These are phyloP conservation scores for Coemansia sp. DNA, from an alignment of 192 early-diverging fungal species.

Conservation along the genomic window DNA sequence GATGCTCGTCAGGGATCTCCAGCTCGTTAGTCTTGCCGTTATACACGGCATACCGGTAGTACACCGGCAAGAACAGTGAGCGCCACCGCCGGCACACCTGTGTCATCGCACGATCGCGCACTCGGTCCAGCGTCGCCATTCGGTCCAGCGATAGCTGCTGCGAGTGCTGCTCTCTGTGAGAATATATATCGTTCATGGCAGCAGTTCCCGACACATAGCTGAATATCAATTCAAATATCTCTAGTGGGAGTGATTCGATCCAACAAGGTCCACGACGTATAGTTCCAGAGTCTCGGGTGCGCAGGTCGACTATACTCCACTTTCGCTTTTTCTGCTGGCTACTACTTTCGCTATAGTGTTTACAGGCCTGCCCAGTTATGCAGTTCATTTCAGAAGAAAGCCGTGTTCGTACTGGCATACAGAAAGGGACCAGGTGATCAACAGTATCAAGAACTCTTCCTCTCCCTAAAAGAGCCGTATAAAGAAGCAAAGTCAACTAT, in stretches of 20 bases:
- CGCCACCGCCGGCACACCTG: conserved; percentile 22
- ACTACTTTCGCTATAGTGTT: neutral
- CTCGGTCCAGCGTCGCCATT: neutral
- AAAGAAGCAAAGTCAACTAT: neutral
- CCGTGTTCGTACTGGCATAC: neutral
- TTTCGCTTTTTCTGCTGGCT: neutral
- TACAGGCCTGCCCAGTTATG: neutral
- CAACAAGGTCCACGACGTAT: neutral
- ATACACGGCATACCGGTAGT: conserved; percentile 24
- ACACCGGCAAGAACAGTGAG: conserved; percentile 4
- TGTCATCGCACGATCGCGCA: conserved; percentile 7
- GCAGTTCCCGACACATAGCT: conserved; percentile 17
- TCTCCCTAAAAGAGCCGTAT: neutral
- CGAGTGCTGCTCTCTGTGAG: neutral
- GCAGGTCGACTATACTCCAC: neutral
- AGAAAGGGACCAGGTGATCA: neutral
- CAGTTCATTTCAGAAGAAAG: conserved; percentile 5
- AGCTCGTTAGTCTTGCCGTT: conserved; percentile 7
- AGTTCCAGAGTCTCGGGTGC: neutral
- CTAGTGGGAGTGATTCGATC: conserved; percentile 15
- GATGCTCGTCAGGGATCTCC: neutral
- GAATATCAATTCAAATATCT: conserved; percentile 18
- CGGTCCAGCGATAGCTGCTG: neutral
- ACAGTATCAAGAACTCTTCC: neutral
- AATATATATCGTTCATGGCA: conserved; percentile 1